These are phyloP conservation scores for Conoideocrella luteorostrata DNA, from an alignment of 2,329 filamentous ascomycete species.

Conservation along the genomic window DNA sequence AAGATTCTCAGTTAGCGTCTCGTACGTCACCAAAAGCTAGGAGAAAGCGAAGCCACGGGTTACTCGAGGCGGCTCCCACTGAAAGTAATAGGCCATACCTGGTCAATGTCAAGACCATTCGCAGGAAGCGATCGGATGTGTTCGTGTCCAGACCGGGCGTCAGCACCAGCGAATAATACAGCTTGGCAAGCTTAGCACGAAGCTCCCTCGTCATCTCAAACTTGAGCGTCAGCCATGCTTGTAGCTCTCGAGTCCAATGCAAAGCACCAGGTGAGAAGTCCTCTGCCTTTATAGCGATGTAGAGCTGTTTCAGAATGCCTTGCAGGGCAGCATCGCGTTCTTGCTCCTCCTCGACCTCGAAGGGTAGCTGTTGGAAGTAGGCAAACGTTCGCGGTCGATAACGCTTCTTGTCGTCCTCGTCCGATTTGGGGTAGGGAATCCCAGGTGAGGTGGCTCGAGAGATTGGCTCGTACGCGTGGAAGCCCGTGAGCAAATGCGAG, in stretches of 20 bases:
- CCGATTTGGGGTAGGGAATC: slow-evolving; percentile 43
- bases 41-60: slow-evolving; percentile 4
- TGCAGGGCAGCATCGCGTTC: slow-evolving; percentile 73
- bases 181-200: slow-evolving; percentile 73
- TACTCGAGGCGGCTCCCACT: background rate
- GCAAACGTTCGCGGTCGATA: slow-evolving; percentile 87
- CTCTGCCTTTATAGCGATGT: slow-evolving; percentile 83
- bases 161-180: slow-evolving; percentile 91
- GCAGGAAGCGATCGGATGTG: slow-evolving; percentile 83
- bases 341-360: slow-evolving; percentile 72
- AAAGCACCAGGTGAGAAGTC: slow-evolving; percentile 91
- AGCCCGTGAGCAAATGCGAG: slow-evolving; percentile 28
- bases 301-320: slow-evolving; percentile 88
- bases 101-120: slow-evolving; percentile 94
- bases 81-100: slow-evolving; percentile 56
- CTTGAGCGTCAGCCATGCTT: slow-evolving; percentile 92
- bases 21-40: slow-evolving; percentile 1
- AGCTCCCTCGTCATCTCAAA: slow-evolving; percentile 89
- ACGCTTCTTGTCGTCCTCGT: slow-evolving; percentile 52
- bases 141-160: slow-evolving; percentile 80
- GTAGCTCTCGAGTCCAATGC: slow-evolving; percentile 95
- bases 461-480: slow-evolving; percentile 56
- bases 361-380: slow-evolving; percentile 87
- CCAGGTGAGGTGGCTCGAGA: slow-evolving; percentile 85
- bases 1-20: slow-evolving; percentile 3